These are phyloP conservation scores for Fraxinus quadrangulata DNA, from an alignment of 257 asterid genomes.

Conservation along the genomic window DNA sequence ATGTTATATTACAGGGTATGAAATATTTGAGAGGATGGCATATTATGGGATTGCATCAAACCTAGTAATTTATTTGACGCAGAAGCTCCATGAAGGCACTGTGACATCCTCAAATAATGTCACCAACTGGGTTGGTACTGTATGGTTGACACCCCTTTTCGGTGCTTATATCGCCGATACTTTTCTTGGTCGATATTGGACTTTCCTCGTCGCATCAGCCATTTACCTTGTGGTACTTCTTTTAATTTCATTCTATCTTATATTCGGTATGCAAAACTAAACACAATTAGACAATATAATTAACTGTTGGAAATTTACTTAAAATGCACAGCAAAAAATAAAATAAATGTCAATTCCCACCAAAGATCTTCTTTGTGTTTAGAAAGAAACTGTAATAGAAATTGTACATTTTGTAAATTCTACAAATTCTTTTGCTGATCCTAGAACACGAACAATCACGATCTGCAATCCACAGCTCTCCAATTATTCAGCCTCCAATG, in stretches of 20 bases:
- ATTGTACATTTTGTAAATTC: too few relatives aligned
- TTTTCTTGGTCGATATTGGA: constrained; percentile 48
- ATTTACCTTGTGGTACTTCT: constrained; percentile 28
- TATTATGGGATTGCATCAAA: constrained; percentile 45
- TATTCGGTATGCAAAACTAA: background rate
- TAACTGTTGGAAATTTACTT: too few relatives aligned
- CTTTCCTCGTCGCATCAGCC: constrained; percentile 40
- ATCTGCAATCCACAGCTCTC: too few relatives aligned
- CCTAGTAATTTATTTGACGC: constrained; percentile 34
- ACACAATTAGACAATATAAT: too few relatives aligned
- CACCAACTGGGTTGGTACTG: constrained; percentile 51
- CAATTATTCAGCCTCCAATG: too few relatives aligned
- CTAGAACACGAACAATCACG: too few relatives aligned
- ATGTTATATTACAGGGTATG: constrained; percentile 33
- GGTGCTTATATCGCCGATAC: constrained; percentile 51
- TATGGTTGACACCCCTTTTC: constrained; percentile 46
- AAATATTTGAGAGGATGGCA: constrained; percentile 48
- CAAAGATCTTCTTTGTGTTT: too few relatives aligned
- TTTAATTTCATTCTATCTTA: background rate
- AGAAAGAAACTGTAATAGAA: too few relatives aligned
- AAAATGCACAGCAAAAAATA: too few relatives aligned
- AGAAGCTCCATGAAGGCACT: constrained; percentile 47
- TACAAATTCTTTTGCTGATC: too few relatives aligned
- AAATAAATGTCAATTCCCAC: too few relatives aligned
- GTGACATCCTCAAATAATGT: constrained; percentile 45